phyloP scores from a whole-genome alignment of 768 basidiomycete genomes.

The Auriscalpium vulgare region DNA sequence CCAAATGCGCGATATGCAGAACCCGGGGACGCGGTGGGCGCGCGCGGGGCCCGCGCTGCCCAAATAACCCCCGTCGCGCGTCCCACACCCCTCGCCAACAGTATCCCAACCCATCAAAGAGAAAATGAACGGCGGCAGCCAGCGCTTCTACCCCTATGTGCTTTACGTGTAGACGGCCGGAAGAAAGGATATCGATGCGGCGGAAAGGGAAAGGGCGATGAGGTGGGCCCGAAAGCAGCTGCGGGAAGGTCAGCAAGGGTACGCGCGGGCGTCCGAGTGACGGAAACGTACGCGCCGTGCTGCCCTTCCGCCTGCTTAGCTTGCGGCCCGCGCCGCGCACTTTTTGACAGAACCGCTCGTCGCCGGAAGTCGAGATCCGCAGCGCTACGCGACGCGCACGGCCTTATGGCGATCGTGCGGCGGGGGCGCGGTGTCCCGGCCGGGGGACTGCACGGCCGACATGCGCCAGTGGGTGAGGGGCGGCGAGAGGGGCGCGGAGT shows the following conservation, averaged over 20 bases:
- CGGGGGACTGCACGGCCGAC: background rate
- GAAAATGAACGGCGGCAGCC: background rate
- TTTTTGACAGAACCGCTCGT: background rate
- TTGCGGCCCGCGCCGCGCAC: no score
- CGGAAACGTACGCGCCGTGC: no score
- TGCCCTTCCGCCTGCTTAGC: no score
- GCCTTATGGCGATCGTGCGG: background rate
- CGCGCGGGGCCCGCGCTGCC: background rate
- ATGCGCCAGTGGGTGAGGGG: slow-evolving; percentile 1
- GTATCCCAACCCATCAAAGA: background rate
- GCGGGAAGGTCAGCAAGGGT: no score
- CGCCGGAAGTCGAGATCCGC: background rate
- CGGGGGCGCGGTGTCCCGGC: background rate
- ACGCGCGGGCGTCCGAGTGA: no score
- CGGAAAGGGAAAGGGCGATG: no score
- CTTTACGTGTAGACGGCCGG: background rate
- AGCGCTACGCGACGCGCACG: background rate
- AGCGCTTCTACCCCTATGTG: background rate
- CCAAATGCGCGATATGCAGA: background rate
- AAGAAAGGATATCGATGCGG: no score
- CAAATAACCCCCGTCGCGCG: background rate
- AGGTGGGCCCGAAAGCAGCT: no score
- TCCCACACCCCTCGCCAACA: background rate
- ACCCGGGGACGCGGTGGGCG: background rate
- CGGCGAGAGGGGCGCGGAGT: background rate